Base-by-base conservation (phyloP, 202 grass and related monocot species). In the Carex arenaria region DNA sequence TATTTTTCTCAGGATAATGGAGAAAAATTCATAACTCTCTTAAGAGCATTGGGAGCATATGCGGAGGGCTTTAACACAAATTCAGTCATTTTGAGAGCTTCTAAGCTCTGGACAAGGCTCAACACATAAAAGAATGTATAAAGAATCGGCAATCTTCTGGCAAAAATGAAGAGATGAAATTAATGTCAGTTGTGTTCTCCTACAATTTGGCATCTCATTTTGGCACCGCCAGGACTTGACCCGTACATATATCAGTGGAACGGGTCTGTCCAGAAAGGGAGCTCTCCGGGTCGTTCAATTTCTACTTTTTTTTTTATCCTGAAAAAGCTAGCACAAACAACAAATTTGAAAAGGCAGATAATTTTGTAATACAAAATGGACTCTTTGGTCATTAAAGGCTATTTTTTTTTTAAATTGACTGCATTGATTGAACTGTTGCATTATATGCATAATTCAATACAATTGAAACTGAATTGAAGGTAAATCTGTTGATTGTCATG, bases 11-110 rank as follows among this genome's bases (percentile, higher is more conserved):
- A 99, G 97, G 93, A 96, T 72, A 86, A 89, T 64, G 97, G 97
- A 49, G 82, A 67, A 74, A 99, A 99, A 85, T 99, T 99, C 67
- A 79, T 88, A 77, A 88, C 92, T 69, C 93, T 99, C 23, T 77
- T 94, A 49, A 82, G 87, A 88, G 97, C 91, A 77, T 82, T 99
- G 80, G 91, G 91, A 88, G 97, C 97, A 82, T 99, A 99, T 84
- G 93, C 91, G 55, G 93, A 99, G 85, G 93, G 97, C 31, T 96
- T 89, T 42, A 95, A 93, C 18, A 86, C 89, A 66, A 90, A 96
- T 59, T 88, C 79, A 52, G 89, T 99, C 61, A 96, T 92, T 78
- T 93, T 85, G 87, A 93, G 86, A 86, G 88, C 93, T 32, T 13
- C 88, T 64, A 88, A 90, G 84, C 84, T 99, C 67, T 92, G 97